Evolutionary conservation across 768 basidiomycete genomes (phyloP).

Genomic region (Suillus subalutaceus): DNA sequence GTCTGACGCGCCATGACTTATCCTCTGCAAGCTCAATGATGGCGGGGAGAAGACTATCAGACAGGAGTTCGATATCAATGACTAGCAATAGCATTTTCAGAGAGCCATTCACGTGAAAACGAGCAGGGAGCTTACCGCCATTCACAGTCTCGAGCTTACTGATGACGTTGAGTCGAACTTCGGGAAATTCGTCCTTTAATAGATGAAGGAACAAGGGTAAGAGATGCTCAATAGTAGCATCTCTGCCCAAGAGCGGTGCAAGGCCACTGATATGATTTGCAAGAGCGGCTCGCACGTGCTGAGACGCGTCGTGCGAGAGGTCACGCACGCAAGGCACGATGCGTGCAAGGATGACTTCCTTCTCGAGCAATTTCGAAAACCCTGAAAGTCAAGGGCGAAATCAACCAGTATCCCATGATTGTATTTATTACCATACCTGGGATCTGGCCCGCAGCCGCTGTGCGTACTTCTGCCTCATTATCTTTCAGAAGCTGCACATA

Average conservation of each 20-base stretch:
- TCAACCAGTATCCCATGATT: slow-evolving; percentile 9
- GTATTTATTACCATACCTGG: slow-evolving; percentile 63
- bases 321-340: slow-evolving; percentile 96
- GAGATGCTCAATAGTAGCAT: slow-evolving; percentile 94
- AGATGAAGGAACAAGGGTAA: slow-evolving; percentile 95
- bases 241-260: slow-evolving; percentile 90
- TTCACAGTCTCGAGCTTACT: slow-evolving; percentile 98
- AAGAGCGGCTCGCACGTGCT: slow-evolving; percentile 96
- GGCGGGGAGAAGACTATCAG: slow-evolving; percentile 93
- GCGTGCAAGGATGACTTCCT: slow-evolving; percentile 89
- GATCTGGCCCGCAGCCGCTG: slow-evolving; percentile 94
- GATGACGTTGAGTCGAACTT: slow-evolving; percentile 96
- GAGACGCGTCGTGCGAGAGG: slow-evolving; percentile 89
- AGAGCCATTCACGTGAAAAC: slow-evolving; percentile 7
- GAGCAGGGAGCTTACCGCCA: slow-evolving; percentile 53
- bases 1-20: slow-evolving; percentile 99
- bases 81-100: slow-evolving; percentile 49
- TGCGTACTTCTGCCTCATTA: slow-evolving; percentile 97
- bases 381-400: slow-evolving; percentile 50
- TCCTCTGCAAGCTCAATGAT: slow-evolving; percentile 98
- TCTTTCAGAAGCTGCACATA: slow-evolving; percentile 95
- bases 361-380: slow-evolving; percentile 91
- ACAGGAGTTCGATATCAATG: slow-evolving; percentile 95
- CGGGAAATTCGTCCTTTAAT: slow-evolving; percentile 98
- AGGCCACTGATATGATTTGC: slow-evolving; percentile 96